Evolutionary conservation across 768 basidiomycete species (phyloP).

Genomic region (Gautieria morchelliformis): DNA sequence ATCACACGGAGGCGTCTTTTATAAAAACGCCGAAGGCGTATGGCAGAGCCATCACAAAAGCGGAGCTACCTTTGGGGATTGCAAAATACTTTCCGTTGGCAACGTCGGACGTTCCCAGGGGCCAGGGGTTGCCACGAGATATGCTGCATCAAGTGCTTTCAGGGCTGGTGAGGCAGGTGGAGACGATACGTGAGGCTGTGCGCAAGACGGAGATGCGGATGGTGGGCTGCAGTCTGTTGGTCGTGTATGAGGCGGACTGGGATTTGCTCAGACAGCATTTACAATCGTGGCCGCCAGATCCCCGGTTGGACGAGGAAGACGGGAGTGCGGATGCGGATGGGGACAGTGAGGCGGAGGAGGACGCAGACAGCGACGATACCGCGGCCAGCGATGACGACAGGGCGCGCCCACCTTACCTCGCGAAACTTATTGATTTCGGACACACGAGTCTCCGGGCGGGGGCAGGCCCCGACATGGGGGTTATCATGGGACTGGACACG

Average conservation of each 20-base stretch:
- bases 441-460: conserved; percentile 66
- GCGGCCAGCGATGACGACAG: conserved; percentile 15
- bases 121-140: conserved; percentile 8
- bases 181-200: conserved; percentile 41
- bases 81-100: conserved; percentile 65
- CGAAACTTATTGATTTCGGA: conserved; percentile 92
- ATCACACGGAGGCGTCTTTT: conserved; percentile 44
- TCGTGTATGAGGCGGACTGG: conserved; percentile 68
- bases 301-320: conserved; percentile 7
- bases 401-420: conserved; percentile 39
- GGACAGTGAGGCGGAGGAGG: too few relatives aligned
- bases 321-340: conserved; percentile 1
- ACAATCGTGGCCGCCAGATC: background rate
- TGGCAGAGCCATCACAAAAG: conserved; percentile 62
- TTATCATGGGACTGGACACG: conserved; percentile 66
- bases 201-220: conserved; percentile 60
- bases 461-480: conserved; percentile 69
- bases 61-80: conserved; percentile 70
- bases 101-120: conserved; percentile 23
- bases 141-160: conserved; percentile 10
- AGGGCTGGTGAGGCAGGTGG: conserved; percentile 10
- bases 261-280: conserved; percentile 25
- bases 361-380: conserved; percentile 28
- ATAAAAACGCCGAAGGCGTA: conserved; percentile 63
- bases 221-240: conserved; percentile 70